phyloP scores from a whole-genome alignment of 2,329 filamentous ascomycete genomes.

The Zymoseptoria passerinii region DNA sequence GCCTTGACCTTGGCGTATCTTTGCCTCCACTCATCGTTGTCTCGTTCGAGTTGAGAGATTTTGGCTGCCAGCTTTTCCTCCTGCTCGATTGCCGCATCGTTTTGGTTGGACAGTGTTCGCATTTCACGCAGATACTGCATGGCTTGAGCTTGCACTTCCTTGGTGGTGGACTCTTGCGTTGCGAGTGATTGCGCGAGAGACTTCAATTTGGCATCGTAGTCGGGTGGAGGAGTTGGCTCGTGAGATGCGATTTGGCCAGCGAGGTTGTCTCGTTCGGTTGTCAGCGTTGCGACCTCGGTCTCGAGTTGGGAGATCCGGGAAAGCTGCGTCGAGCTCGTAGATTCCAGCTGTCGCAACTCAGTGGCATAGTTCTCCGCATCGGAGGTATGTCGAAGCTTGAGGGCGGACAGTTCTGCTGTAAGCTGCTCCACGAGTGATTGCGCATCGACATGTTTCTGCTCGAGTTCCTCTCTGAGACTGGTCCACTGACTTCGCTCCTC shows the following conservation, averaged over 20 bases:
- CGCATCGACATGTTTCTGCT: conserved; percentile 25
- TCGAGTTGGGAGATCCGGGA: conserved; percentile 26
- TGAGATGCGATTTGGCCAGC: conserved; percentile 7
- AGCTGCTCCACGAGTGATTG: conserved; percentile 72
- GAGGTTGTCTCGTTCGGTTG: conserved; percentile 12
- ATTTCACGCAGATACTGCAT: conserved; percentile 81
- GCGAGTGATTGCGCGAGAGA: conserved; percentile 56
- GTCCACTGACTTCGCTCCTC: conserved; percentile 22
- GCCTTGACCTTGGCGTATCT: conserved; percentile 84
- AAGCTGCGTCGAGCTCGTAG: background rate
- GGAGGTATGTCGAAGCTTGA: conserved; percentile 43
- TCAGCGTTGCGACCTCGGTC: conserved; percentile 18
- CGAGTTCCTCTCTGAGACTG: conserved; percentile 59
- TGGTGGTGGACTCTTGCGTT: conserved; percentile 73
- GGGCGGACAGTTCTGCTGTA: conserved; percentile 66
- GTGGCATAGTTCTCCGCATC: conserved; percentile 24
- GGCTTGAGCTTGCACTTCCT: conserved; percentile 78
- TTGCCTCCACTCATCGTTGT: conserved; percentile 82
- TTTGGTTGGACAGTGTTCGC: conserved; percentile 74
- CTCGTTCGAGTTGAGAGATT: conserved; percentile 67
- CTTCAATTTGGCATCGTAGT: conserved; percentile 53
- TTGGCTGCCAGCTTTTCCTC: conserved; percentile 71
- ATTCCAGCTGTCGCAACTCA: background rate
- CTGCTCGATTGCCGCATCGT: conserved; percentile 67
- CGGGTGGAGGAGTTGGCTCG: conserved; percentile 36